Evolutionary conservation across 2,329 filamentous ascomycete species (phyloP).

Genomic region (Aspergillus pseudoterreus): DNA sequence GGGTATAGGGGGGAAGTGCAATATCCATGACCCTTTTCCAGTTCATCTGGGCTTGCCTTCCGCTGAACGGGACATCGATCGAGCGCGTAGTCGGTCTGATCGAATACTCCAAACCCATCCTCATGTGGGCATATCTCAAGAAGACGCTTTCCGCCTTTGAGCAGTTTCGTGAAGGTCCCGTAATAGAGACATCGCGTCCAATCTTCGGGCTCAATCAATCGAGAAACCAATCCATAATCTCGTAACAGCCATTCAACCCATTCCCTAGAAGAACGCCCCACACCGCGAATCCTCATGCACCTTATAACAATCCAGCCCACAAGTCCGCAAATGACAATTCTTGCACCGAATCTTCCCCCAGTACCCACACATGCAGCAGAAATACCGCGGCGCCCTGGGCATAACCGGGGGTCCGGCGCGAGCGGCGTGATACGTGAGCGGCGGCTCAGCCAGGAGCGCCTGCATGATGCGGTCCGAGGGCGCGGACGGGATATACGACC

Average conservation of each 20-base stretch:
- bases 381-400: slow-evolving; percentile 35
- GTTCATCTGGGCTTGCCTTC: no score
- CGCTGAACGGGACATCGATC: no score
- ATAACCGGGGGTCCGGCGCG: slow-evolving; percentile 34
- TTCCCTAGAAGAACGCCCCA: slow-evolving; percentile 36
- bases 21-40: no score
- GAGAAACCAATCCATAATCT: no score
- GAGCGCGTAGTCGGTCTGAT: no score
- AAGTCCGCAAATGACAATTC: slow-evolving; percentile 45
- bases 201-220: no score
- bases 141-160: no score
- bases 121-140: no score
- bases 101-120: no score
- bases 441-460: slow-evolving; percentile 43
- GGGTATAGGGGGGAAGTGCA: no score
- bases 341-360: slow-evolving; percentile 49
- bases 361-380: slow-evolving; percentile 49
- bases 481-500: slow-evolving; percentile 38
- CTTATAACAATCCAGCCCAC: slow-evolving; percentile 47
- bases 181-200: no score
- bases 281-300: slow-evolving; percentile 47
- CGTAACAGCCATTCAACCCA: background rate
- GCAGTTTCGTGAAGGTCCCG: no score
- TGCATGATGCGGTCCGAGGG: slow-evolving; percentile 47
- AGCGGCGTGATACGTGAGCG: slow-evolving; percentile 45